phyloP scores from a whole-genome alignment of 2,329 filamentous ascomycete species.

The Alternaria atra region DNA sequence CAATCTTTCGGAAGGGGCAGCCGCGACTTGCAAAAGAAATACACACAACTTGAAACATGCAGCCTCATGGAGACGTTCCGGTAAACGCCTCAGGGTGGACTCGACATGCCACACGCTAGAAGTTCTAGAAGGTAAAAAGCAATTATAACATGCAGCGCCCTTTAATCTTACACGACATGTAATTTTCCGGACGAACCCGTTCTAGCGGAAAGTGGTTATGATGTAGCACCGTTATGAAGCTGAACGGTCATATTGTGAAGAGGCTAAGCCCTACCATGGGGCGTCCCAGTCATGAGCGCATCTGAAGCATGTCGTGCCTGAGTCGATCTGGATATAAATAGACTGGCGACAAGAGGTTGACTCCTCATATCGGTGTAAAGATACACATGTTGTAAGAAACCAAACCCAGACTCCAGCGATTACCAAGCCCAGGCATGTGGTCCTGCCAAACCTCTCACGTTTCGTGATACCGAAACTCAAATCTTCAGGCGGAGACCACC shows the following conservation, averaged over 20 bases:
- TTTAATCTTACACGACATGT: slow-evolving; percentile 18
- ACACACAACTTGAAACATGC: slow-evolving; percentile 15
- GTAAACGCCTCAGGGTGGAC: slow-evolving; percentile 3
- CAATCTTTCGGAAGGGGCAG: slow-evolving; percentile 7
- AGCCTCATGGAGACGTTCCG: slow-evolving; percentile 9
- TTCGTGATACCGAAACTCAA: slow-evolving; percentile 38
- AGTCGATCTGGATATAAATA: slow-evolving; percentile 25
- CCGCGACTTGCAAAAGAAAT: slow-evolving; percentile 8
- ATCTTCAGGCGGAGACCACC: slow-evolving; percentile 18
- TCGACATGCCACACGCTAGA: slow-evolving; percentile 7
- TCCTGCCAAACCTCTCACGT: slow-evolving; percentile 44
- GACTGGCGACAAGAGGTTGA: slow-evolving; percentile 21
- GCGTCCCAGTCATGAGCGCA: slow-evolving; percentile 7
- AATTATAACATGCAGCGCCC: slow-evolving; percentile 14
- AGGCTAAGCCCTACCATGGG: slow-evolving; percentile 6
- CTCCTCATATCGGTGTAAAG: slow-evolving; percentile 19
- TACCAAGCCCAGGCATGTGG: slow-evolving; percentile 29
- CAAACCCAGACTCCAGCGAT: slow-evolving; percentile 30
- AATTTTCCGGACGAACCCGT: slow-evolving; percentile 7
- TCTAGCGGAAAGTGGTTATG: not conserved
- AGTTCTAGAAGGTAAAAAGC: slow-evolving; percentile 20
- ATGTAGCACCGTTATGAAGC: not conserved
- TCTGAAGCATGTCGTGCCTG: slow-evolving; percentile 32
- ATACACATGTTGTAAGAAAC: slow-evolving; percentile 24
- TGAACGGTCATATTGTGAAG: slow-evolving; percentile 6